Base-by-base conservation (phyloP, 768 basidiomycete genomes). In the Hemileccinum rubropunctum region DNA sequence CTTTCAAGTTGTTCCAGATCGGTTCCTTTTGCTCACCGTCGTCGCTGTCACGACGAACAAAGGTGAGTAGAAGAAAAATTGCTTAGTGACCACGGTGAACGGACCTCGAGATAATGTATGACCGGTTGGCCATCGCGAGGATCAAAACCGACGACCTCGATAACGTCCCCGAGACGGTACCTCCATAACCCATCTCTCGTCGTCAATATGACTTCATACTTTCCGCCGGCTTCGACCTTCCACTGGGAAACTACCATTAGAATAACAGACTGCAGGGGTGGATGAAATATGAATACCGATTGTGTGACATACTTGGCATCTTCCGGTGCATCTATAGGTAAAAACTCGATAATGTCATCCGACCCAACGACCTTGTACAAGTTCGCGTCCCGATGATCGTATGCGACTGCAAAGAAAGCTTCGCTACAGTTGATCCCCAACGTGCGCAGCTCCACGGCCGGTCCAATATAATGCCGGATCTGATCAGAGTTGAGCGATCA, bases 321-420 rank as follows among this genome's bases (percentile, higher is more conserved):
- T 27, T 67, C 65, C 1, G 62, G 53, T 1, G 50, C 15, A 11
- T 64, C 53, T 14, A 57, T 1, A 9, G 53, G 46, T 3, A 64
- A 33, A 41, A 58, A 64, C 38, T 60, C 57, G 4, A 64, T 47
- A 21, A 59, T 58, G 14, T 66, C 64, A 23, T 64, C 53, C 11
- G 59, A 66, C 13, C 57, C 55, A 11, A 63, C 54, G 8, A 59
- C 48, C 30, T 64, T 64, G 50, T 61, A 54, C 36, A 59, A 39
- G 42, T 40, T 59, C 1, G 57, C 40, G 17, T 66, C 62, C 28
- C 55, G 56, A 27, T 53, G 42, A n/a, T 61, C 56, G n/a, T 62
- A 60, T 13, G 48, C 57, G 27, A 61, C 50, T 6, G 57, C 56
- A 15, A 65, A 43, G 45, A 62, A 58, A 1, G 57, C 54, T 42